A percentile compares a stretch with the other conserved stretches of the same genome.
These are phyloP conservation scores for Cutaneotrichosporon sp. DNA, from an alignment of 1,284 basidiomycete genomes.

Conservation along the genomic window DNA sequence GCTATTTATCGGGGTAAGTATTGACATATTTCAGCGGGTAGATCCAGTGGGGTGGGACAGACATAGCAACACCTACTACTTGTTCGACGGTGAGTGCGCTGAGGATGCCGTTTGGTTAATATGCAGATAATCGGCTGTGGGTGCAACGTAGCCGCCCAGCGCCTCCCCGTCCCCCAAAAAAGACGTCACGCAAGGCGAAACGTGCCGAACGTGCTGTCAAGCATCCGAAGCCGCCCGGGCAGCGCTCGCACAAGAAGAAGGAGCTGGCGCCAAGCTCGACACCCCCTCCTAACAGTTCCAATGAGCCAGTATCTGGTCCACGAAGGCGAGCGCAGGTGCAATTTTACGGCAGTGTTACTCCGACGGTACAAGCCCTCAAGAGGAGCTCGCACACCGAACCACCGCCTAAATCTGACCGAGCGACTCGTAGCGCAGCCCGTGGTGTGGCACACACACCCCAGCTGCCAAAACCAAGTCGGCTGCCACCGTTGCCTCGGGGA, in stretches of 20 bases:
- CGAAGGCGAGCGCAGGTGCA: conserved; percentile 33
- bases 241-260: conserved; percentile 27
- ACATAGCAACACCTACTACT: conserved; percentile 53
- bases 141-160: conserved; percentile 48
- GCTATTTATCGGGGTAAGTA: conserved; percentile 6
- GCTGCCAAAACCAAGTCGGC: conserved; percentile 18
- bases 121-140: conserved; percentile 54
- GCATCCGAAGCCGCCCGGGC: conserved; percentile 10
- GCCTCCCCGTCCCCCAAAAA: conserved; percentile 31
- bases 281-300: conserved; percentile 9
- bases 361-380: conserved; percentile 35
- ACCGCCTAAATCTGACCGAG: conserved; percentile 13
- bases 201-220: conserved; percentile 21
- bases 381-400: conserved; percentile 18
- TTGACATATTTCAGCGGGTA: conserved; percentile 42
- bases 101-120: not conserved
- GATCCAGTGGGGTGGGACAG: conserved; percentile 55
- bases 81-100: conserved; percentile 51
- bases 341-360: conserved; percentile 40
- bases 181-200: conserved; percentile 36
- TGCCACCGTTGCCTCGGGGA: conserved; percentile 24
- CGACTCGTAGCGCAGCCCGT: conserved; percentile 14
- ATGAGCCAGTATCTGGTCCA: conserved; percentile 21
- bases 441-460: not conserved
- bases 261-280: not conserved